These are phyloP conservation scores for Chlamydomonas reinhardtii DNA, from an alignment of 163 green algal genomes.

Conservation along the genomic window DNA sequence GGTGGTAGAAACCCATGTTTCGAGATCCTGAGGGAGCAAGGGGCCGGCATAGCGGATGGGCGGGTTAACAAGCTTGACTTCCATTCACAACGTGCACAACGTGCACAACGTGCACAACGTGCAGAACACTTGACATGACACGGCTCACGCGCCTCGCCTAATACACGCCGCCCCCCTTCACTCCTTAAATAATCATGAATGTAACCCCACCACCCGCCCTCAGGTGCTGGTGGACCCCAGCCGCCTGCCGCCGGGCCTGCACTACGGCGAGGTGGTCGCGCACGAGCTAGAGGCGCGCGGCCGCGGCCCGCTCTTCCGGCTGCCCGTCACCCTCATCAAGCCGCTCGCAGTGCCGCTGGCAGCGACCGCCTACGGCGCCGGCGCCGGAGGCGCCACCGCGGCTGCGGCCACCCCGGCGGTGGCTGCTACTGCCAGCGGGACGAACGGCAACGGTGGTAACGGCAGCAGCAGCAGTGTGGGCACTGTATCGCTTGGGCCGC, in stretches of 20 bases:
- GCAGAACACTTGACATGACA: too few species aligned
- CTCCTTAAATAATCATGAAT: too few species aligned
- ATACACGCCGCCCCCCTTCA: too few species aligned
- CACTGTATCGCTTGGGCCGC: slow-evolving; percentile 39
- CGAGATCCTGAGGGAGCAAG: too few species aligned
- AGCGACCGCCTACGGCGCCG: neutral
- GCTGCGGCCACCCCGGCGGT: too few species aligned
- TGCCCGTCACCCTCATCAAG: slow-evolving; percentile 89
- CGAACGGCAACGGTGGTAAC: neutral
- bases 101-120: too few species aligned
- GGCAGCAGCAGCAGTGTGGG: neutral
- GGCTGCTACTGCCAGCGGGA: neutral
- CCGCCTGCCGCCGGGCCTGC: slow-evolving; percentile 75
- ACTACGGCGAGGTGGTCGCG: slow-evolving; percentile 85
- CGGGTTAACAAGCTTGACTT: too few species aligned
- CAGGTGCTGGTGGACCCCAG: slow-evolving; percentile 75
- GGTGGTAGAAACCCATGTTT: too few species aligned
- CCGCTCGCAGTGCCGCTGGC: slow-evolving; percentile 50
- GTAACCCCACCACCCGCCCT: neutral
- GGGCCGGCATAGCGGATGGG: too few species aligned
- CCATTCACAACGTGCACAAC: too few species aligned
- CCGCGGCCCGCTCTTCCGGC: slow-evolving; percentile 81
- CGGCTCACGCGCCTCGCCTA: too few species aligned
- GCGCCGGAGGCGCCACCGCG: too few species aligned
- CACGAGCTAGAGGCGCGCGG: slow-evolving; percentile 64